A percentile compares a stretch with the other conserved stretches of the same genome.
Conservation (phyloP, 225 moss, liverwort and hornwort genomes). For the Pseudisothecium myosuroides region DNA sequence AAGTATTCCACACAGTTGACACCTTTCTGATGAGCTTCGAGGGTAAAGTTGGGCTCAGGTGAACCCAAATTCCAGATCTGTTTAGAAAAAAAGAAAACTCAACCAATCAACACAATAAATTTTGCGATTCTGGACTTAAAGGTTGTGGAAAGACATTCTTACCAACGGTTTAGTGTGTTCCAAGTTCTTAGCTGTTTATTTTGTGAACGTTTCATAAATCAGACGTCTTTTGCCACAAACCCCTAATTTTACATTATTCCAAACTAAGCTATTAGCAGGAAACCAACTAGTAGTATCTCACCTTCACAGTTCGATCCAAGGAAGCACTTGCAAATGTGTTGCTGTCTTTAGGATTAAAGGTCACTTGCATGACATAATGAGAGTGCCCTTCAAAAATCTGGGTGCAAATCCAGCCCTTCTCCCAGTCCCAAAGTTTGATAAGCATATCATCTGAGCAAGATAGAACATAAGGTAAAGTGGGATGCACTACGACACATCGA, state of each 20-base stretch:
- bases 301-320: slow-evolving; percentile 95
- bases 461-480: slow-evolving; percentile 88
- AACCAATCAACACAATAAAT: neutral
- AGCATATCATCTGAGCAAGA: slow-evolving; percentile 99
- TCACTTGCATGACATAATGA: slow-evolving; percentile 99
- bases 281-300: slow-evolving; percentile 5
- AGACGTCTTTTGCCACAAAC: neutral
- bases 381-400: slow-evolving; percentile 99
- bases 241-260: neutral
- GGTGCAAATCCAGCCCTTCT: slow-evolving; percentile 92
- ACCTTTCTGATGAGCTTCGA: slow-evolving; percentile 95
- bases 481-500: slow-evolving; percentile 88
- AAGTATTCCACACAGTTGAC: slow-evolving; percentile 98
- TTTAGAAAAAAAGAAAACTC: neutral
- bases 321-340: slow-evolving; percentile 98
- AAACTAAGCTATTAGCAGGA: neutral
- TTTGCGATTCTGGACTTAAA: neutral
- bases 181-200: neutral
- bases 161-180: neutral
- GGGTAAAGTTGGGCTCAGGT: slow-evolving; percentile 92
- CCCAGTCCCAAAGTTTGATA: slow-evolving; percentile 99
- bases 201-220: neutral
- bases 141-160: neutral
- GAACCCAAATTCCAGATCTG: slow-evolving; percentile 99
- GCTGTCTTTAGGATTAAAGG: slow-evolving; percentile 94